Base-by-base conservation (phyloP, 2,329 filamentous ascomycete species). In the Colletotrichum euphorbiae region DNA sequence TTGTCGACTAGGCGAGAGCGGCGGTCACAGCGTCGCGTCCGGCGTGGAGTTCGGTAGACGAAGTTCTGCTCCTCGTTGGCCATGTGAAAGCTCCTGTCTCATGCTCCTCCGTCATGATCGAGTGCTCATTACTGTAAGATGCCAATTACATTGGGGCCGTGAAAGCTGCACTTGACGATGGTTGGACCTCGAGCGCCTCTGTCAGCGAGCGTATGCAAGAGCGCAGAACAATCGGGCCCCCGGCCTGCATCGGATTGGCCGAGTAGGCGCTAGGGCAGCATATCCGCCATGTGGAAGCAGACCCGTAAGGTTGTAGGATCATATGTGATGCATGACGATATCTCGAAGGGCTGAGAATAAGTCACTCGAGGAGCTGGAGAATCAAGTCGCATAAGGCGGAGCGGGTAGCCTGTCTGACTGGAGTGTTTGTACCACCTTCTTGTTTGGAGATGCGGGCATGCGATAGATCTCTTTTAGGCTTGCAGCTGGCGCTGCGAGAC, bases 231-330 rank as follows among this genome's bases (percentile, higher is more conserved):
- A 4, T 11, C 11, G 24, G 36, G 42, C 5, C 40, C 40, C 11
- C 28, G 15, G 12, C 31, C 33, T 21, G 58, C 50, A 11, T 62
- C 19, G 31, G 21, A 67, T 56, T 67, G 58, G 48, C 15, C 19
- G 13, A 56, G n/a, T 33, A 62, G 48, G 61, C 57, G 63, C 58
- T 43, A 55, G 31, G 50, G 42, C 42, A 62, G 57, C 33, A 50
- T 3, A 62, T n/a, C 11, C 40, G 63, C 17, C 13, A 50, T 43
- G 21, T 17, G 33, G 48, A 31, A 52, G 12, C 9, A 24, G 24
- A 54, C 24, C 48, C 48, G 17, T 51, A 33, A 51, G 48, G 48
- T 28, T 51, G 48, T 51, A 31, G 48, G 48, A 51, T 51, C 28
- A 31, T 24, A 28, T 15, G 31, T 31, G 24, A 40, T 33, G n/a